Evolutionary conservation across 495 filamentous ascomycete genomes (phyloP).

Genomic region (Jackrogersella multiformis): DNA sequence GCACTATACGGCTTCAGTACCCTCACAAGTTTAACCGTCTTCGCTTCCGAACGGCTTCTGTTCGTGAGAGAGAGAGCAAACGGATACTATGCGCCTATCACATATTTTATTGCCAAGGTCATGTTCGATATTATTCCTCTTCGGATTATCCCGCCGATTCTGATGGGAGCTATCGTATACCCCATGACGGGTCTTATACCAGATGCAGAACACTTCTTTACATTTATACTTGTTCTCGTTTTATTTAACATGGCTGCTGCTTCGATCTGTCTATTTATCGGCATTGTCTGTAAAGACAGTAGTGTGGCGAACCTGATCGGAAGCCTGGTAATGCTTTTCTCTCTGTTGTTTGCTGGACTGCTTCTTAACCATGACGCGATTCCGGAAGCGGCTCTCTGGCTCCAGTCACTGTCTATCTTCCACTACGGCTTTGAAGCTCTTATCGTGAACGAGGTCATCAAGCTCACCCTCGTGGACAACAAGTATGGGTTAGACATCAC

Average conservation of each 20-base stretch:
- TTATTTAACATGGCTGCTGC: conserved; percentile 96
- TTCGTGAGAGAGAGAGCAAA: conserved; percentile 97
- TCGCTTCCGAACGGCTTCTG: conserved; percentile 88
- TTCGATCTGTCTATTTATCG: conserved; percentile 93
- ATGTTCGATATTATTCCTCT: conserved; percentile 95
- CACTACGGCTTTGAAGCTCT: conserved; percentile 97
- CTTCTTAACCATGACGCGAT: conserved; percentile 95
- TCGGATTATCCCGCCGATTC: conserved; percentile 90
- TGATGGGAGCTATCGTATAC: conserved; percentile 97
- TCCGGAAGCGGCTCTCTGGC: conserved; percentile 81
- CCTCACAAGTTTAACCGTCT: conserved; percentile 90
- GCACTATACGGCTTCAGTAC: conserved; percentile 97
- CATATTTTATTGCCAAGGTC: conserved; percentile 96
- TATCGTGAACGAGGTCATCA: conserved; percentile 97
- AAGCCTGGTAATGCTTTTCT: conserved; percentile 97
- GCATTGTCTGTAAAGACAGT: conserved; percentile 89
- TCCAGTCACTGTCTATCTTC: conserved; percentile 98
- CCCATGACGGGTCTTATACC: conserved; percentile 97
- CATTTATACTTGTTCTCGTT: conserved; percentile 89
- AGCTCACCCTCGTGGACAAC: conserved; percentile 86
- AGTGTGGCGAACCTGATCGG: conserved; percentile 97
- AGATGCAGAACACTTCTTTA: conserved; percentile 83
- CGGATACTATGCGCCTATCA: conserved; percentile 95
- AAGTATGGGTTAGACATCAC: conserved; percentile 96
- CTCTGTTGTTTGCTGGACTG: conserved; percentile 90